Conservation (phyloP, 768 basidiomycete species). For the Tylopilus cervinicoccineus region DNA sequence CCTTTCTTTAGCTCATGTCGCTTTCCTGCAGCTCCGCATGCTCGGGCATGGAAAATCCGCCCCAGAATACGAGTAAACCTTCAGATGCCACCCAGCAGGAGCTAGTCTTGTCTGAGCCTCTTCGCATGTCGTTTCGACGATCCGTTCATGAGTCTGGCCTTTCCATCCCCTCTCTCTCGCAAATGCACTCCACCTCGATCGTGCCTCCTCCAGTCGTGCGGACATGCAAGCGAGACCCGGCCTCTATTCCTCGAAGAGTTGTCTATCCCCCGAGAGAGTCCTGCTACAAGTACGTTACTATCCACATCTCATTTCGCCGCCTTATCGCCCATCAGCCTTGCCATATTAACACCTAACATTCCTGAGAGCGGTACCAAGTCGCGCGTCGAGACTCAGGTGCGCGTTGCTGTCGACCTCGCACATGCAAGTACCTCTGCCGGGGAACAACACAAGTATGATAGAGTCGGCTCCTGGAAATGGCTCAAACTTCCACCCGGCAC, state of each 20-base stretch:
- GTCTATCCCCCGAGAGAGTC: constrained; percentile 69
- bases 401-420: constrained; percentile 76
- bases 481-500: constrained; percentile 76
- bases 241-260: constrained; percentile 51
- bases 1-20: constrained; percentile 1
- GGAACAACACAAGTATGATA: constrained; percentile 65
- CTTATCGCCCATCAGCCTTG: constrained; percentile 47
- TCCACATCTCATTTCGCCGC: constrained; percentile 2
- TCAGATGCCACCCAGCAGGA: constrained; percentile 35
- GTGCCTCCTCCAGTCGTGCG: constrained; percentile 63
- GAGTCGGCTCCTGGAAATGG: constrained; percentile 90
- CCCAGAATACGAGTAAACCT: constrained; percentile 7
- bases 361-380: constrained; percentile 84
- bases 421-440: constrained; percentile 56
- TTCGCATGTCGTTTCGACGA: constrained; percentile 32
- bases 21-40: constrained; percentile 15
- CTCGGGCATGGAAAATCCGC: constrained; percentile 18
- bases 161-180: constrained; percentile 33
- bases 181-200: constrained; percentile 53
- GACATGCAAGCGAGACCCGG: constrained; percentile 52
- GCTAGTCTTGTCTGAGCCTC: constrained; percentile 28
- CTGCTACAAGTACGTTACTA: constrained; percentile 62
- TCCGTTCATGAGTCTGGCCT: constrained; percentile 26
- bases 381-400: constrained; percentile 92
- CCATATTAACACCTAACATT: constrained; percentile 80